Conservation (phyloP, 1,284 basidiomycete genomes). For the Boletus semigastroideus region DNA sequence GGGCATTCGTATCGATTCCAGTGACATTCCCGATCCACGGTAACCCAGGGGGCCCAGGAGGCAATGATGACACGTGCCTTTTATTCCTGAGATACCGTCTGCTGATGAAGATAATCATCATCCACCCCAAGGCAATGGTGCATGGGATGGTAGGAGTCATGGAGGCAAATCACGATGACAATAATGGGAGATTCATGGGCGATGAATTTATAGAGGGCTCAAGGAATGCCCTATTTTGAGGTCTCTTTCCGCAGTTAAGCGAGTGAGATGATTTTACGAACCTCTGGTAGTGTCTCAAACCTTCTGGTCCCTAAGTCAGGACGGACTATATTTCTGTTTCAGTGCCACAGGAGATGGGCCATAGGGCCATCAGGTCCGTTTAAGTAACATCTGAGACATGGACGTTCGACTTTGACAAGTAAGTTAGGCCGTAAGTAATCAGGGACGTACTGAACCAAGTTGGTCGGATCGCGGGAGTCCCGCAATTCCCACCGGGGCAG, state of each 20-base stretch:
- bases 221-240: not conserved
- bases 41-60: conserved; percentile 1
- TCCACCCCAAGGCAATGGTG: not conserved
- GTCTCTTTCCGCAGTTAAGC: not conserved
- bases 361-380: too few species aligned
- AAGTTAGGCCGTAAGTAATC: too few species aligned
- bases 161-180: not conserved
- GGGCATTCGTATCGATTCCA: not conserved
- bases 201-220: not conserved
- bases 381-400: too few species aligned
- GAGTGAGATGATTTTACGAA: not conserved
- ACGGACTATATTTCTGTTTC: too few species aligned
- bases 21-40: not conserved
- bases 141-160: not conserved
- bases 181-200: not conserved
- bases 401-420: too few species aligned
- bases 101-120: not conserved
- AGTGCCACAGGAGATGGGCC: too few species aligned
- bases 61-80: not conserved
- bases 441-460: too few species aligned
- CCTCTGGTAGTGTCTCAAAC: not conserved
- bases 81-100: not conserved
- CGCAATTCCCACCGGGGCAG: too few species aligned
- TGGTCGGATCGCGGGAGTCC: too few species aligned
- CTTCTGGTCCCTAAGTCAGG: not conserved